Base-by-base conservation (phyloP, 768 basidiomycete genomes). In the Russula earlei region DNA sequence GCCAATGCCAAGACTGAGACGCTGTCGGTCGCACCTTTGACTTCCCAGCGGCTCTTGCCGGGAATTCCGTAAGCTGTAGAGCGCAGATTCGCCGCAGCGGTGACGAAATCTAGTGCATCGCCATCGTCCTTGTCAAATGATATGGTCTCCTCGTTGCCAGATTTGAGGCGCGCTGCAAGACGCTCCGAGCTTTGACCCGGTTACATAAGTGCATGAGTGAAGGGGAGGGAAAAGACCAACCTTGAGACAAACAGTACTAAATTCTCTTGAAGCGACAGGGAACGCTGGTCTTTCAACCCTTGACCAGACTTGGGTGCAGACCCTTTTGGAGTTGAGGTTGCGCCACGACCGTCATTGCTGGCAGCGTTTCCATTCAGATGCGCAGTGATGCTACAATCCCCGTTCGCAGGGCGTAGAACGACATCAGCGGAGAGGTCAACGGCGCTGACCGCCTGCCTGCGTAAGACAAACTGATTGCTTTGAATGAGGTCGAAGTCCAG, bases 51-150 rank as follows among this genome's bases (percentile, higher is more conserved):
- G 1, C 91, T 97, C 74, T 94, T 93, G 4, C 76, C 77, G 6
- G 80, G 78, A 36, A 99, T 99, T 4, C 84, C 85, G 66, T 98
- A 99, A 0, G 93, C 91, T 1, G 80, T 80, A 0, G 92, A 90
- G 1, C 96, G 84, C 44, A 99, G 76, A 70, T 99, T 99, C 4
- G 93, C 88, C 0, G 94, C 83, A 7, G 94, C 90, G 0, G 93
- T 91, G 22, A 98, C 96, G 65, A 99, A 98, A 70, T 98, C 93
- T 3, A 99, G 79, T 0, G 93, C 86, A 64, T 97, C 96, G 31
- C 94, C 91, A 65, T 98, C 96, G 65, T 99, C 96, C 68, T 99
- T 99, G 74, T 99, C 96, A 63, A 98, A 98, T 0, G 84, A 73
- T 49, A 96, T 88, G 0, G 76, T 85, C 15, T 80, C 76, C 20